Percentiles rank a stretch among this genome's conserved stretches.
These are phyloP conservation scores for Pseudofabraea citricarpa DNA, from an alignment of 2,329 filamentous ascomycete species.

Conservation along the genomic window DNA sequence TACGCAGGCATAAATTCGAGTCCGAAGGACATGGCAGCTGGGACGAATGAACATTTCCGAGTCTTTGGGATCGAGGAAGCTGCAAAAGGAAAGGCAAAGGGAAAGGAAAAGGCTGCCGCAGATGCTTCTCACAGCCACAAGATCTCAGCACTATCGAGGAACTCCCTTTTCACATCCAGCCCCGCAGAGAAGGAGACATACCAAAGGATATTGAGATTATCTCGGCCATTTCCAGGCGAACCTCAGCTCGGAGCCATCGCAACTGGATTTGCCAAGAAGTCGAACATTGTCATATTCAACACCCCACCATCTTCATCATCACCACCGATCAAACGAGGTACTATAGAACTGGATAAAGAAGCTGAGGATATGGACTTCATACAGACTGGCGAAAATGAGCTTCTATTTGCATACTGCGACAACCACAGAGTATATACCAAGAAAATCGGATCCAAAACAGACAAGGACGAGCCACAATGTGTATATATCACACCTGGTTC, in stretches of 20 bases:
- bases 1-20: slow-evolving; percentile 85
- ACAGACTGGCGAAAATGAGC: slow-evolving; percentile 56
- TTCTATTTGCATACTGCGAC: slow-evolving; percentile 74
- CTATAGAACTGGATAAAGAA: slow-evolving; percentile 47
- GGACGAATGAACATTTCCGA: slow-evolving; percentile 80
- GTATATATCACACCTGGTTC: slow-evolving; percentile 53
- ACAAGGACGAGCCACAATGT: slow-evolving; percentile 41
- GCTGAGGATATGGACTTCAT: slow-evolving; percentile 68
- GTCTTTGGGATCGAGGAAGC: slow-evolving; percentile 56
- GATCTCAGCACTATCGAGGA: slow-evolving; percentile 48
- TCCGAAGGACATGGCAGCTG: slow-evolving; percentile 63
- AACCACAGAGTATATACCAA: slow-evolving; percentile 66
- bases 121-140: too few species aligned
- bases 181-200: slow-evolving; percentile 47
- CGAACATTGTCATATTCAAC: slow-evolving; percentile 78
- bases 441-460: slow-evolving; percentile 28
- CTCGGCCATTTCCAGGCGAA: slow-evolving; percentile 42
- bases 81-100: slow-evolving; percentile 21
- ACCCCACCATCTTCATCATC: slow-evolving; percentile 40
- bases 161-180: slow-evolving; percentile 48
- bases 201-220: slow-evolving; percentile 54
- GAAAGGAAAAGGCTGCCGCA: slow-evolving; percentile 28
- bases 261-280: slow-evolving; percentile 69
- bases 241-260: slow-evolving; percentile 72
- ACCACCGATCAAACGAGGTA: slow-evolving; percentile 44